Evolutionary conservation across 352 stramenopile genomes (phyloP).

Genomic region (Phytopythium kandeliae): DNA sequence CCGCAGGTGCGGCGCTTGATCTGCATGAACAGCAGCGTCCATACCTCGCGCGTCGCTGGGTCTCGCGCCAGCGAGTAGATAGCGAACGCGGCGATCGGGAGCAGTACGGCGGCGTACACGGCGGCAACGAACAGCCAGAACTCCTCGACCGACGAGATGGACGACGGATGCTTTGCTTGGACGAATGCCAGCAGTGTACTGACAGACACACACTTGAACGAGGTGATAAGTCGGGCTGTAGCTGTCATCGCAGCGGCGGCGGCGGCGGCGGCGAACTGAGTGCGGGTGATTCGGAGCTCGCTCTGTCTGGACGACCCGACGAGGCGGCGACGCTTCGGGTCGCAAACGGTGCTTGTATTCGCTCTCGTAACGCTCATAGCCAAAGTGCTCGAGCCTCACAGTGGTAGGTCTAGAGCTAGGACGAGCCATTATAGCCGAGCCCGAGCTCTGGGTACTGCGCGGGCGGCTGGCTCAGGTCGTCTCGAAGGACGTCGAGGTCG

Average conservation of each 20-base stretch:
- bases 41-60: constrained; percentile 20
- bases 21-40: constrained; percentile 17
- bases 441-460: constrained; percentile 54
- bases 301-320: no score
- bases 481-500: constrained; percentile 26
- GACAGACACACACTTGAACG: not conserved
- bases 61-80: constrained; percentile 20
- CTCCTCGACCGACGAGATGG: constrained; percentile 35
- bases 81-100: constrained; percentile 31
- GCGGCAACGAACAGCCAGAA: constrained; percentile 34
- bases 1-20: constrained; percentile 19
- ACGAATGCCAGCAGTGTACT: not conserved
- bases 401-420: not conserved
- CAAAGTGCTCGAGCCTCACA: not conserved
- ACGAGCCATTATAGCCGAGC: constrained; percentile 37
- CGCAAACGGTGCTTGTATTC: not conserved
- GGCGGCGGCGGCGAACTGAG: not conserved
- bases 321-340: not conserved
- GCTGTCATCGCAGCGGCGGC: not conserved
- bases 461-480: constrained; percentile 25
- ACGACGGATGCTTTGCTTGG: constrained; percentile 4
- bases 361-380: not conserved
- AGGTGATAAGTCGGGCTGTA: not conserved
- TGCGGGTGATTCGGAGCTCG: no score
- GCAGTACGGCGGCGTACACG: constrained; percentile 27